These are phyloP conservation scores for Cicer yamashitae DNA, from an alignment of 306 rosid species.

Conservation along the genomic window DNA sequence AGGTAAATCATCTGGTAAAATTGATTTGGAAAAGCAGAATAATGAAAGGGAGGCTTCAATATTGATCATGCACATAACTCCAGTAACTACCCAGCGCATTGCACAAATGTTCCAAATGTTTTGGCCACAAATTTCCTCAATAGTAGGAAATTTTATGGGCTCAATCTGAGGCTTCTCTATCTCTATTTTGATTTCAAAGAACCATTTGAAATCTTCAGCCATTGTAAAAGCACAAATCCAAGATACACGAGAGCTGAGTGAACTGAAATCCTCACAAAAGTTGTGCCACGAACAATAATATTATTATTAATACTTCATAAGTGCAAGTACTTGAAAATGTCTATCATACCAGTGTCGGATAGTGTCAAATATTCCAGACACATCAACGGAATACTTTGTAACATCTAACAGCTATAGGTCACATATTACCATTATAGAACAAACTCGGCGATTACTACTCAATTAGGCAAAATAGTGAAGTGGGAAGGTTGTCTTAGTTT, in stretches of 20 bases:
- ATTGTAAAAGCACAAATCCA: slow-evolving; percentile 45
- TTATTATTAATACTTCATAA: neutral
- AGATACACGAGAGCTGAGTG: neutral
- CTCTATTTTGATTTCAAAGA: slow-evolving; percentile 51
- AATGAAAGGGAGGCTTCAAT: neutral
- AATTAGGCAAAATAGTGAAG: no score
- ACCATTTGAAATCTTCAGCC: slow-evolving; percentile 55
- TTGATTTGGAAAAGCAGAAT: neutral
- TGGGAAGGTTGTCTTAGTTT: no score
- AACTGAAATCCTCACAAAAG: slow-evolving; percentile 18
- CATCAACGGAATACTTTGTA: no score
- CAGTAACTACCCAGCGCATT: slow-evolving; percentile 79
- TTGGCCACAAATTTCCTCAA: slow-evolving; percentile 91
- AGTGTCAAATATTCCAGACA: no score
- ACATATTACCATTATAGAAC: no score
- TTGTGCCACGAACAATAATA: neutral
- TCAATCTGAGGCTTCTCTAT: slow-evolving; percentile 68
- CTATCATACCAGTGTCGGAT: neutral
- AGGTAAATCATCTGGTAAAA: slow-evolving; percentile 1
- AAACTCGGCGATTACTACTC: no score
- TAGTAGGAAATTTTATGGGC: slow-evolving; percentile 76
- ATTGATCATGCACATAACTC: slow-evolving; percentile 74
- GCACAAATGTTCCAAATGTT: slow-evolving; percentile 94
- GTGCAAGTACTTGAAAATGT: neutral
- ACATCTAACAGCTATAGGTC: no score